Conservation (phyloP, 2,329 filamentous ascomycete species). For the Neurospora sp. region DNA sequence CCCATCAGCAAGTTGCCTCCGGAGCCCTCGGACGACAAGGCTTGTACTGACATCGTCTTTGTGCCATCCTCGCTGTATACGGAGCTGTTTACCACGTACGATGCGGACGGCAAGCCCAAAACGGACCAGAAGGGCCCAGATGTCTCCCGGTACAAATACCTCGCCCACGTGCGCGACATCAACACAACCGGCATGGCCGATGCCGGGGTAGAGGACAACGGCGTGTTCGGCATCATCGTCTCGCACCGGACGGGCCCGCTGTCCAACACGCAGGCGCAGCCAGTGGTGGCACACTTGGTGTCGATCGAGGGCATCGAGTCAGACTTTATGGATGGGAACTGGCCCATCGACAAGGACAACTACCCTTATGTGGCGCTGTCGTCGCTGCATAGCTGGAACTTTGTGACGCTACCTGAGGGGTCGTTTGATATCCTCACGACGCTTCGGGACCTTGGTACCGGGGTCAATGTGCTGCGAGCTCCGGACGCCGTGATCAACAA, state of each 20-base stretch:
- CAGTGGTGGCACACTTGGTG: slow-evolving; percentile 26
- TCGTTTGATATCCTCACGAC: neutral
- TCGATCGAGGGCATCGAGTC: slow-evolving; percentile 26
- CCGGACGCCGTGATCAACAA: neutral
- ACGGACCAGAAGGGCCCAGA: slow-evolving; percentile 11
- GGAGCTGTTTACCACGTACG: slow-evolving; percentile 16
- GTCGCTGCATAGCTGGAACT: slow-evolving; percentile 31
- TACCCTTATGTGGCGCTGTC: slow-evolving; percentile 22
- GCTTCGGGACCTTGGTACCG: too few species aligned
- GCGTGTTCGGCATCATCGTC: slow-evolving; percentile 26
- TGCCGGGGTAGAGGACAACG: slow-evolving; percentile 22
- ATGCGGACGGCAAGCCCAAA: slow-evolving; percentile 3
- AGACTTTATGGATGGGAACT: slow-evolving; percentile 11
- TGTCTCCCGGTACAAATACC: slow-evolving; percentile 18
- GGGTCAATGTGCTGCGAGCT: slow-evolving; percentile 23
- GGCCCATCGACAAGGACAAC: slow-evolving; percentile 5
- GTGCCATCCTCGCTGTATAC: slow-evolving; percentile 19
- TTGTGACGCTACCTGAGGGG: slow-evolving; percentile 24
- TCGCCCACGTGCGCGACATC: slow-evolving; percentile 31
- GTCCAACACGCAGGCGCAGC: slow-evolving; percentile 16
- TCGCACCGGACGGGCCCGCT: slow-evolving; percentile 24
- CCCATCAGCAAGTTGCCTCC: slow-evolving; percentile 3
- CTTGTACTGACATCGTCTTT: slow-evolving; percentile 21
- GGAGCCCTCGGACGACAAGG: slow-evolving; percentile 1
- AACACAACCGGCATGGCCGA: slow-evolving; percentile 28